phyloP scores from a whole-genome alignment of 345 rosid genomes.

The Citrus trifoliata region DNA sequence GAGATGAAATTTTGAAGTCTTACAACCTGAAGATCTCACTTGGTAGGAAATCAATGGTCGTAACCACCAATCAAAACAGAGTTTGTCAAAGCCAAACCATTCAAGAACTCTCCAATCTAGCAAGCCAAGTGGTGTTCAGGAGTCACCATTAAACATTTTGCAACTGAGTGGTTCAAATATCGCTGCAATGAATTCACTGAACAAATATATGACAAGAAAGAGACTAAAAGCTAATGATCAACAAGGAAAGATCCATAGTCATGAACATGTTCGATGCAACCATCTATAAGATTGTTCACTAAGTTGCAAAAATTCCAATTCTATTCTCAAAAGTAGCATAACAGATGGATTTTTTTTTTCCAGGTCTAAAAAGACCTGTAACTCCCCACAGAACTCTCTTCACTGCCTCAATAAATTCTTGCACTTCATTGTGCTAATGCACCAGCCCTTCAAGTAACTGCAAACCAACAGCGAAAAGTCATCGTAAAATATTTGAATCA shows the following conservation, averaged over 20 bases:
- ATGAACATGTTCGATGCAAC: neutral
- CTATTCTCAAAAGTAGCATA: slow-evolving; percentile 7
- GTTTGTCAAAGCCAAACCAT: neutral
- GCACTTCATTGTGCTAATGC: slow-evolving; percentile 35
- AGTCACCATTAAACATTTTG: neutral
- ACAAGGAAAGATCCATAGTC: neutral
- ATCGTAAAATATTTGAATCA: neutral
- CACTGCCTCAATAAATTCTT: slow-evolving; percentile 27
- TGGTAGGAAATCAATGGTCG: neutral
- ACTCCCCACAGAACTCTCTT: slow-evolving; percentile 13
- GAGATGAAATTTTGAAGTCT: neutral
- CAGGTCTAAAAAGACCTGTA: neutral
- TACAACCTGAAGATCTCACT: neutral
- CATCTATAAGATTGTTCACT: neutral
- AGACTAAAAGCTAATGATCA: neutral
- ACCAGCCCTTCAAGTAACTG: slow-evolving; percentile 70
- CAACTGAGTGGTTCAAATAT: neutral
- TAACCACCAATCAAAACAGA: no score
- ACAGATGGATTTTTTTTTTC: neutral
- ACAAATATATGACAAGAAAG: neutral
- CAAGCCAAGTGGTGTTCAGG: neutral
- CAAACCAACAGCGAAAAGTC: slow-evolving; percentile 12
- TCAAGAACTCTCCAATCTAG: neutral
- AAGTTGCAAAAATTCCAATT: neutral
- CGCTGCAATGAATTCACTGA: neutral